Conservation (phyloP, 2,329 filamentous ascomycete genomes). For the Venturia asperata region DNA sequence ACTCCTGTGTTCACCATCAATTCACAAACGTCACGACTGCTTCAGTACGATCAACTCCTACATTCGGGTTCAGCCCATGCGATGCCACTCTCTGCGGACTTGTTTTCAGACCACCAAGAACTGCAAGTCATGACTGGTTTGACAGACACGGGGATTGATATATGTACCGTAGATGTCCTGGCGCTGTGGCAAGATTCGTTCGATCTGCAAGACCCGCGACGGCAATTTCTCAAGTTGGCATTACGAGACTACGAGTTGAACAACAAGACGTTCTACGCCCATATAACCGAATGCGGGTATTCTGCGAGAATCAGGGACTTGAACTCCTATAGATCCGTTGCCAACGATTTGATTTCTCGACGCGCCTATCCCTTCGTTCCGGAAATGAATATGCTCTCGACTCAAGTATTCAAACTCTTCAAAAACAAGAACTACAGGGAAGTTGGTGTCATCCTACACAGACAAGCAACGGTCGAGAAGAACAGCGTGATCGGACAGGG, state of each 20-base stretch:
- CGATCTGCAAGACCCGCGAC: constrained; percentile 84
- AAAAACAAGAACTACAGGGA: constrained; percentile 71
- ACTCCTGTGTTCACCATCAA: constrained; percentile 84
- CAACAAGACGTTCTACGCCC: constrained; percentile 90
- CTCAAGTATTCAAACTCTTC: constrained; percentile 43
- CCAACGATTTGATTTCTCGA: constrained; percentile 73
- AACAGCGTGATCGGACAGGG: constrained; percentile 69
- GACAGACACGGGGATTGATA: constrained; percentile 91
- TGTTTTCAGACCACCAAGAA: constrained; percentile 54
- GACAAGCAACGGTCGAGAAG: constrained; percentile 61
- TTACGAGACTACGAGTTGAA: constrained; percentile 96
- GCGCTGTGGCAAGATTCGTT: constrained; percentile 97
- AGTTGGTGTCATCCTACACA: constrained; percentile 64
- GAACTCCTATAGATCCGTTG: constrained; percentile 83
- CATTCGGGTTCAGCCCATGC: constrained; percentile 56
- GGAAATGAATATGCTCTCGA: not conserved
- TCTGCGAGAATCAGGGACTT: constrained; percentile 79
- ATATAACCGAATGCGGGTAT: constrained; percentile 77
- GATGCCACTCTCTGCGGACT: constrained; percentile 65
- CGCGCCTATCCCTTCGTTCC: constrained; percentile 88
- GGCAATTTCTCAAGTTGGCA: constrained; percentile 84
- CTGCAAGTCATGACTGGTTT: constrained; percentile 80
- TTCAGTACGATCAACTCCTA: constrained; percentile 91
- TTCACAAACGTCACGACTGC: constrained; percentile 66
- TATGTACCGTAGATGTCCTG: constrained; percentile 91